These are phyloP conservation scores for Willaertia magna DNA, from an alignment of 208 protist species.

Conservation along the genomic window DNA sequence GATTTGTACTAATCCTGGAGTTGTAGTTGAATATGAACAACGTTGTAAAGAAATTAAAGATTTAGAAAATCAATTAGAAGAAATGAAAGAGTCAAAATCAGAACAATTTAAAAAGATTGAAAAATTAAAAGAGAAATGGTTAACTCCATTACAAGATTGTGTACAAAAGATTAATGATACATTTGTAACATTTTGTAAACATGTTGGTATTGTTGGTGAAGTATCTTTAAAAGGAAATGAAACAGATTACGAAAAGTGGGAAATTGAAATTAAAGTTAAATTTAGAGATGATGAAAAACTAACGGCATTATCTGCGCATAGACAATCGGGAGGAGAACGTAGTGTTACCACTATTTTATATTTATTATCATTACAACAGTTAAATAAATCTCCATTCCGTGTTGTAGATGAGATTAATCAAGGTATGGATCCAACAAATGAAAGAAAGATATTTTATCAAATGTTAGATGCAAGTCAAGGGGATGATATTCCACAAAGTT, in stretches of 20 bases:
- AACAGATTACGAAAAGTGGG: constrained; percentile 15
- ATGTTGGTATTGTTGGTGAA: constrained; percentile 8
- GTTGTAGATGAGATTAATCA: constrained; percentile 55
- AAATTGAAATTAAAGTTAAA: constrained; percentile 22
- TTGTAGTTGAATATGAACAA: background rate
- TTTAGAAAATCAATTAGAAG: background rate
- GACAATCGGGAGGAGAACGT: constrained; percentile 37
- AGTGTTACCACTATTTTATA: constrained; percentile 52
- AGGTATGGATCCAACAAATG: constrained; percentile 26
- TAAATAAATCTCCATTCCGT: constrained; percentile 56
- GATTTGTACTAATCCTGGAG: background rate
- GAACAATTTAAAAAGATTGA: background rate
- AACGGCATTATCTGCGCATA: background rate
- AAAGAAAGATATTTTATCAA: constrained; percentile 20
- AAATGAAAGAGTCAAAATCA: background rate
- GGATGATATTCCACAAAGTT: background rate
- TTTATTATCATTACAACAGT: constrained; percentile 52
- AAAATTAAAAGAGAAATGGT: background rate
- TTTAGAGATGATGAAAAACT: constrained; percentile 19
- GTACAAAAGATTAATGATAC: background rate
- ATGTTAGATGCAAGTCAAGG: background rate
- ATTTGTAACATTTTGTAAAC: background rate
- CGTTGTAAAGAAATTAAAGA: background rate
- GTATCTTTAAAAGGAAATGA: background rate
- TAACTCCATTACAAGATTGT: background rate